These are phyloP conservation scores for Ramaria rubella DNA, from an alignment of 768 basidiomycete genomes.

Conservation along the genomic window DNA sequence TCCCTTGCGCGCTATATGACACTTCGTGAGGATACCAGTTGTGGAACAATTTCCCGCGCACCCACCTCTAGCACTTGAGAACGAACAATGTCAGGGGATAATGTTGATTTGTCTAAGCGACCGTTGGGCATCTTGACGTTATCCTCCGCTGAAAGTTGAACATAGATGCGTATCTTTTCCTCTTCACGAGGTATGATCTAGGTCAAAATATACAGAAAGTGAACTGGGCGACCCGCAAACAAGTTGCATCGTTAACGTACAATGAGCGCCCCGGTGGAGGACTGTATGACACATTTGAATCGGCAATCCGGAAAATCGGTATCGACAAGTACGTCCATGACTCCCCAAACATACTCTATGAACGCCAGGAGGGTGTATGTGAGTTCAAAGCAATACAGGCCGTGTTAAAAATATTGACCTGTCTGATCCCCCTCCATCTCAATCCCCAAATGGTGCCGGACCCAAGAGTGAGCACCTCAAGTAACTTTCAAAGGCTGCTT, in stretches of 20 bases:
- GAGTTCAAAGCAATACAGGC: not conserved
- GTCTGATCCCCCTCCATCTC: conserved; percentile 18
- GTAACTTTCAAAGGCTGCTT: not conserved
- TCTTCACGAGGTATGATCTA: conserved; percentile 16
- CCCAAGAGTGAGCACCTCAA: conserved; percentile 20
- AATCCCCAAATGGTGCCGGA: conserved; percentile 14
- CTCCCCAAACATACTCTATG: conserved; percentile 19
- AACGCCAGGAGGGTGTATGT: not conserved
- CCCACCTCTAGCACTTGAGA: not conserved
- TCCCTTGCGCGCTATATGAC: conserved; percentile 1
- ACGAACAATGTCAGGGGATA: not conserved
- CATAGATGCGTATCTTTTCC: conserved; percentile 14
- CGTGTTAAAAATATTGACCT: not conserved
- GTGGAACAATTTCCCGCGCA: too few species aligned
- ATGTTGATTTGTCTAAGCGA: not conserved
- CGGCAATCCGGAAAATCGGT: conserved; percentile 18
- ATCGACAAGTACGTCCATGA: conserved; percentile 13
- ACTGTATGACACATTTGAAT: conserved; percentile 16
- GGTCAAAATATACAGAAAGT: not conserved
- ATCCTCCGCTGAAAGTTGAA: conserved; percentile 9
- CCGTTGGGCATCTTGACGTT: conserved; percentile 9
- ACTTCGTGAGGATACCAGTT: too few species aligned
- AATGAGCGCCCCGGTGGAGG: conserved; percentile 13
- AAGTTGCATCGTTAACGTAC: conserved; percentile 1
- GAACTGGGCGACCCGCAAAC: not conserved